Evolutionary conservation across 202 grass and related monocot genomes (phyloP).

Genomic region (Carex arenaria): DNA sequence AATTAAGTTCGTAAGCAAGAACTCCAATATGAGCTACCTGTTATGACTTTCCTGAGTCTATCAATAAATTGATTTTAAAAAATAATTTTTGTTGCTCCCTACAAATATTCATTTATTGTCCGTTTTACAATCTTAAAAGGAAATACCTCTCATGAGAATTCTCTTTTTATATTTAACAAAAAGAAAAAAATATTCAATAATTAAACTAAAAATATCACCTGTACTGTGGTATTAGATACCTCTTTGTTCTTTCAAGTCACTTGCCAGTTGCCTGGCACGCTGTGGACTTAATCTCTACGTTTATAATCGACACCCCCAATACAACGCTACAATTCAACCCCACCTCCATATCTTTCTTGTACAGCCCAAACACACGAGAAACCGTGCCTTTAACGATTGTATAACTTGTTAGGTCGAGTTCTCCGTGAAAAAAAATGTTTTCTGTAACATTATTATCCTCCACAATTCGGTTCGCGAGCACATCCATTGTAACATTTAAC

Average conservation of each 20-base stretch:
- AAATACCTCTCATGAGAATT: not conserved
- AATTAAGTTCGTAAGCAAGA: not conserved
- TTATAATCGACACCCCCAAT: slow-evolving; percentile 23
- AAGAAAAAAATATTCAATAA: not conserved
- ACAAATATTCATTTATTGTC: not conserved
- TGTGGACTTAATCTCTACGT: slow-evolving; percentile 26
- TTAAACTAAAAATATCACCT: not conserved
- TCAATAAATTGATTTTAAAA: not conserved
- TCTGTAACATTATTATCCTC: slow-evolving; percentile 27
- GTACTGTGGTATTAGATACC: not conserved
- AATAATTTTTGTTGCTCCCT: no score
- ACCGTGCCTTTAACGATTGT: slow-evolving; percentile 46
- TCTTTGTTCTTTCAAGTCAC: slow-evolving; percentile 13
- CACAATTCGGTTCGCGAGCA: slow-evolving; percentile 43
- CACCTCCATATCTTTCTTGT: slow-evolving; percentile 41
- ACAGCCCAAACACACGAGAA: slow-evolving; percentile 53
- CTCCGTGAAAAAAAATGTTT: slow-evolving; percentile 26
- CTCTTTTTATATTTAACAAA: no score
- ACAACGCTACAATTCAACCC: slow-evolving; percentile 55
- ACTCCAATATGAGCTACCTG: not conserved
- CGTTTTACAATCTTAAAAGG: not conserved
- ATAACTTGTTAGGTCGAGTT: slow-evolving; percentile 40
- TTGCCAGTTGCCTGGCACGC: slow-evolving; percentile 42
- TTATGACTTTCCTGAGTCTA: not conserved
- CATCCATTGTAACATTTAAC: slow-evolving; percentile 59